phyloP scores from a whole-genome alignment of 2,329 filamentous ascomycete genomes.

The Lasiodiplodia citricola region DNA sequence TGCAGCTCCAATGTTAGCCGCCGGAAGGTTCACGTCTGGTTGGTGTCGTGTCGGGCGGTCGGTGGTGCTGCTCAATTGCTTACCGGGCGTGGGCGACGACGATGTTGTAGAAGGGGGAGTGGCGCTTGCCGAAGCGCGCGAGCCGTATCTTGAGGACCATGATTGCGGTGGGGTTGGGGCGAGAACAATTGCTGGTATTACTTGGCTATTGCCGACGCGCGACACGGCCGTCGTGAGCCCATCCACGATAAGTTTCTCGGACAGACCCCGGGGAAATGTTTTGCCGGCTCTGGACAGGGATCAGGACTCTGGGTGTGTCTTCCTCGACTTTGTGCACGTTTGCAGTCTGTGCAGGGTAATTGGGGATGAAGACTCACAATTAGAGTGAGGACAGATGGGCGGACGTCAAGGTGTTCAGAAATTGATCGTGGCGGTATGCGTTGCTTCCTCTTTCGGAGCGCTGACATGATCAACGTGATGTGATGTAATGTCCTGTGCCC shows the following conservation, averaged over 20 bases:
- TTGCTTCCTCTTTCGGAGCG: background rate
- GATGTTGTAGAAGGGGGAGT: slow-evolving; percentile 96
- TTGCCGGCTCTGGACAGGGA: slow-evolving; percentile 8
- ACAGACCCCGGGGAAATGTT: slow-evolving; percentile 15
- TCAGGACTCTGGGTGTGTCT: background rate
- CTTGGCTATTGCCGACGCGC: background rate
- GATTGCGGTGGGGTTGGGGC: background rate
- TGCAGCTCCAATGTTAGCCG: background rate
- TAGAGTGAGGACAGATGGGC: background rate
- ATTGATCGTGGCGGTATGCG: background rate
- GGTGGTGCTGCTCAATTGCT: slow-evolving; percentile 31
- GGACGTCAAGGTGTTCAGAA: background rate
- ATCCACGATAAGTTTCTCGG: slow-evolving; percentile 7
- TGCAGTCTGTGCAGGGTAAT: background rate
- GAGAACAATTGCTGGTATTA: background rate
- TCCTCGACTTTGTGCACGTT: too few relatives aligned
- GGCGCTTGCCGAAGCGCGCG: slow-evolving; percentile 87
- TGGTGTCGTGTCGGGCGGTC: background rate
- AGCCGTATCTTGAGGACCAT: slow-evolving; percentile 97
- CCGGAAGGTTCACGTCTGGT: background rate
- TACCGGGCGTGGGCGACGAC: slow-evolving; percentile 92
- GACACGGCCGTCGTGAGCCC: background rate
- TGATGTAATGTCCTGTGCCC: slow-evolving; percentile 39
- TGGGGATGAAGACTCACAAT: background rate
- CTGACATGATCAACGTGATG: slow-evolving; percentile 28